Conservation (phyloP, 2,329 filamentous ascomycete genomes). For the Aspergillus awamori region DNA sequence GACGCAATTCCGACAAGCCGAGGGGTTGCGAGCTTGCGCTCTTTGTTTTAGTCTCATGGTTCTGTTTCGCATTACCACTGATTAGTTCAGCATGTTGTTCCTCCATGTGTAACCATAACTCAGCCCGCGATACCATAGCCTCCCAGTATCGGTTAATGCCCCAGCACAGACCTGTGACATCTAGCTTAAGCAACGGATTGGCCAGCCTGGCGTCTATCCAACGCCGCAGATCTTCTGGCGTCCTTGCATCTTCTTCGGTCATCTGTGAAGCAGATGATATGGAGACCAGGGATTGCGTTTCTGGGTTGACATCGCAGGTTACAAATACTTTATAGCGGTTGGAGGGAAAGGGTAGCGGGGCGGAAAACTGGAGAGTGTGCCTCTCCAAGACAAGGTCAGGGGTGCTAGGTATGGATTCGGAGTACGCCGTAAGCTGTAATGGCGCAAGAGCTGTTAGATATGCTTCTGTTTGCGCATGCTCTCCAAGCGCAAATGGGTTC, state of each 20-base stretch:
- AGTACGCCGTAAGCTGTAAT: constrained; percentile 55
- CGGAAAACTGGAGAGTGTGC: constrained; percentile 40
- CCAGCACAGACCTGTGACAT: constrained; percentile 46
- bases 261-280: constrained; percentile 30
- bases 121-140: constrained; percentile 40
- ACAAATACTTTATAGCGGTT: constrained; percentile 38
- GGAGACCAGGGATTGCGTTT: constrained; percentile 38
- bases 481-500: constrained; percentile 65
- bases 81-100: constrained; percentile 26
- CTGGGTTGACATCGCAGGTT: constrained; percentile 39
- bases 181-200: constrained; percentile 39
- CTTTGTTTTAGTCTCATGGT: neutral
- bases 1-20: too few species aligned
- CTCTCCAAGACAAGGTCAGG: constrained; percentile 32
- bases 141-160: constrained; percentile 49
- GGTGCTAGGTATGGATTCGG: constrained; percentile 27
- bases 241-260: constrained; percentile 23
- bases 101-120: constrained; percentile 41
- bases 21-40: constrained; percentile 10
- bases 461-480: constrained; percentile 60
- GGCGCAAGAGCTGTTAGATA: constrained; percentile 73
- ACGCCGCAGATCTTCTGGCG: constrained; percentile 34
- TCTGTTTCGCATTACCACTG: constrained; percentile 4
- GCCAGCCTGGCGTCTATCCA: constrained; percentile 41
- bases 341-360: constrained; percentile 41